phyloP scores from a whole-genome alignment of 2,329 filamentous ascomycete genomes.

The Cercospora sesami region DNA sequence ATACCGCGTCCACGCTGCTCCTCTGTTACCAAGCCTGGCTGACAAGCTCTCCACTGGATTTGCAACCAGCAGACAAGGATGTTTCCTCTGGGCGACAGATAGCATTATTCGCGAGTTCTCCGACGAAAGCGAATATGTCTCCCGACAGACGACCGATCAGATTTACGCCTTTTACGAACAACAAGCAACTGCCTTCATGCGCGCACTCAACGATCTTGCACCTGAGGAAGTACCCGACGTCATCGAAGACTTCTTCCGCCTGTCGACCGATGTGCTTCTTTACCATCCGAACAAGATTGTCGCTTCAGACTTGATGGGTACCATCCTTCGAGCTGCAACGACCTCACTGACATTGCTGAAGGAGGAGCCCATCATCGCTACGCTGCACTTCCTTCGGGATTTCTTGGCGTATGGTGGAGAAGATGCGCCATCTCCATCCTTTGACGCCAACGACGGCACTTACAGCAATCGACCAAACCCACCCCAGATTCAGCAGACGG shows the following conservation, averaged over 20 bases:
- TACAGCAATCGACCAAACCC: slow-evolving; percentile 57
- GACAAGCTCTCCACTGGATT: slow-evolving; percentile 87
- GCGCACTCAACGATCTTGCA: slow-evolving; percentile 81
- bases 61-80: slow-evolving; percentile 81
- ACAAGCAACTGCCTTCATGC: slow-evolving; percentile 85
- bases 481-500: slow-evolving; percentile 67
- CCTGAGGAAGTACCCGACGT: slow-evolving; percentile 77
- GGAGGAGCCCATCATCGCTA: slow-evolving; percentile 84
- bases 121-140: slow-evolving; percentile 81
- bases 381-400: slow-evolving; percentile 89
- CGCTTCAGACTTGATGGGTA: slow-evolving; percentile 72
- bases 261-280: slow-evolving; percentile 85
- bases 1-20: slow-evolving; percentile 84
- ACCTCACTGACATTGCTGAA: slow-evolving; percentile 87
- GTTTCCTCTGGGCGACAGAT: slow-evolving; percentile 97
- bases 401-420: slow-evolving; percentile 83
- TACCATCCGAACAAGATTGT: slow-evolving; percentile 88
- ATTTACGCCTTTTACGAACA: slow-evolving; percentile 95
- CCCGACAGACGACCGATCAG: slow-evolving; percentile 75
- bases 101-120: slow-evolving; percentile 95
- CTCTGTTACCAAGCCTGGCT: slow-evolving; percentile 79
- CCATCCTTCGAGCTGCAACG: slow-evolving; percentile 83
- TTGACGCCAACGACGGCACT: slow-evolving; percentile 53
- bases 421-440: slow-evolving; percentile 61
- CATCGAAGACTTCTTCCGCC: slow-evolving; percentile 94